Base-by-base conservation (phyloP, 2,329 filamentous ascomycete species). In the Pseudogymnoascus sp. region DNA sequence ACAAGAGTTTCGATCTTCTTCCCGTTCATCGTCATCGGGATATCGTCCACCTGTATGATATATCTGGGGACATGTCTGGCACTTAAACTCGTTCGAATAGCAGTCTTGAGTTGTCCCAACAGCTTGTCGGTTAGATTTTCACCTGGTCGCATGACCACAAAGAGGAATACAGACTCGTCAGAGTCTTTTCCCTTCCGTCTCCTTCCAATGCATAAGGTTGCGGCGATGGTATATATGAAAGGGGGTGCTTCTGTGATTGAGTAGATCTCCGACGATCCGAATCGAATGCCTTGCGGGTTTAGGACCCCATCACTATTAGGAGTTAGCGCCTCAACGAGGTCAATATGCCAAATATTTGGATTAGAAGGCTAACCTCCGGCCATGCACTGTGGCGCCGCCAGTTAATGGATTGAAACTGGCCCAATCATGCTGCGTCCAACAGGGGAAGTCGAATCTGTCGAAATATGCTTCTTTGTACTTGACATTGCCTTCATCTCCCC, bases 391-490 rank as follows among this genome's bases (percentile, higher is more conserved):
- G 28, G 76, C 71, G 0, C 79, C 78, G 1, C 74, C 71, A 0
- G 79, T 81, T 5, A 63, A 62, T 0, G 77, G 76, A 51, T 79
- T 79, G 43, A 71, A 73, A 61, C 75, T 77, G 16, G 79, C 73
- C 73, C 76, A 79, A 66, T 81, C 79, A 65, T 79, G 78, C 67
- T 81, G 79, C 19, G 77, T 76, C 78, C 75, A 80, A 19, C 78
- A 72, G 63, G 75, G 72, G 13, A 76, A 68, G 65, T 51, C 14
- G n/a, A 78, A 80, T 25, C 75, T 72, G 65, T 77, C 76, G 68
- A 81, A 81, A 69, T 81, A 81, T 11, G 77, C 75, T 10, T 71
- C 71, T n/a, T 70, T 71, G 69, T 81, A 81, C 66, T 73, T 76
- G 13, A 74, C 73, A 13, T 73, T 72, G 11, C 72, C 74, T 3